Evolutionary conservation across 2,329 filamentous ascomycete genomes (phyloP).

Genomic region (Fusarium citri): DNA sequence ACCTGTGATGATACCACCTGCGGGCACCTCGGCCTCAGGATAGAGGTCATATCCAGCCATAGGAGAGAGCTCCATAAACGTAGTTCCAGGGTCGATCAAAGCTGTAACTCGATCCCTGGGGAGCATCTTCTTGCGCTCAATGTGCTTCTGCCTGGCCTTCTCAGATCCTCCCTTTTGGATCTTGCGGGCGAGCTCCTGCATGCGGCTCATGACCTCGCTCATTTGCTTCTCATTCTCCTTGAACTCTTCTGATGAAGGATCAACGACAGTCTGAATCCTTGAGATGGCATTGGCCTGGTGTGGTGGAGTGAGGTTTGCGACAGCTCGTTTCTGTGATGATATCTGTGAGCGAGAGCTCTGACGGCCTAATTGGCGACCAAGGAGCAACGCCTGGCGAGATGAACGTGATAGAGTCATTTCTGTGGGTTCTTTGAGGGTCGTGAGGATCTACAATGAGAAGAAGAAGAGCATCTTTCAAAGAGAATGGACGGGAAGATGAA

Average conservation of each 20-base stretch:
- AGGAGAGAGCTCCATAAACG: constrained; percentile 94
- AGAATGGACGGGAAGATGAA: constrained; percentile 1
- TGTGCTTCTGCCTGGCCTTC: constrained; percentile 88
- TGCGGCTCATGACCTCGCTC: constrained; percentile 74
- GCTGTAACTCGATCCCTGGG: constrained; percentile 89
- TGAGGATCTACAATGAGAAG: background rate
- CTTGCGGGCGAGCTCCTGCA: constrained; percentile 76
- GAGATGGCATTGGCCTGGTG: constrained; percentile 88
- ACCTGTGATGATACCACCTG: constrained; percentile 92
- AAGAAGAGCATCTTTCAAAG: constrained; percentile 24
- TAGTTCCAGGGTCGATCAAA: constrained; percentile 87
- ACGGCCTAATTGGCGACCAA: constrained; percentile 49
- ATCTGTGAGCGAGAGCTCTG: constrained; percentile 53
- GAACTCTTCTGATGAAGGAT: constrained; percentile 81
- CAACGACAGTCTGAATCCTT: constrained; percentile 79
- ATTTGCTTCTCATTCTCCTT: constrained; percentile 84
- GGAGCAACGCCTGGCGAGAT: constrained; percentile 60
- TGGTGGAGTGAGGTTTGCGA: constrained; percentile 82
- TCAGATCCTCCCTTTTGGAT: constrained; percentile 81
- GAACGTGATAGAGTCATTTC: constrained; percentile 62
- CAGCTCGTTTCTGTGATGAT: constrained; percentile 51
- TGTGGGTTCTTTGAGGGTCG: constrained; percentile 4
- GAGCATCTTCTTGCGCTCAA: constrained; percentile 92
- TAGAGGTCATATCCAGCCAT: constrained; percentile 90
- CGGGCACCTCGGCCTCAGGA: constrained; percentile 85